phyloP scores from a whole-genome alignment of 768 basidiomycete genomes.

The Psilocybe cyanescens region DNA sequence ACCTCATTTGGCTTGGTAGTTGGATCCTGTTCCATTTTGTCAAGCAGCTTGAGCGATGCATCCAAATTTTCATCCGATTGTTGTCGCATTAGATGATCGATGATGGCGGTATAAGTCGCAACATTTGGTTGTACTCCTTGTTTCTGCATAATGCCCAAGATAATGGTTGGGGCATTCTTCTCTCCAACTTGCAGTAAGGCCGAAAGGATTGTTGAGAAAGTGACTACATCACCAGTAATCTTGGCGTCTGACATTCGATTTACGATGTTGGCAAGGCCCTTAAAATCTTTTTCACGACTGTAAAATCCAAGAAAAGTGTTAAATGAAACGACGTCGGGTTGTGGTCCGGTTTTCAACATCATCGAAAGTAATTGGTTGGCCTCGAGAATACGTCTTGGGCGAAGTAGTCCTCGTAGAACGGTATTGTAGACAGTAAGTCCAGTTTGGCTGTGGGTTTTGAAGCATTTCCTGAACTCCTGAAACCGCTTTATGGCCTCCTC shows the following conservation, averaged over 20 bases:
- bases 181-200: conserved; percentile 73
- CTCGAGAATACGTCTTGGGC: conserved; percentile 38
- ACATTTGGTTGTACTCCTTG: conserved; percentile 76
- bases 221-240: conserved; percentile 78
- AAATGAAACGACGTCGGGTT: conserved; percentile 75
- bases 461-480: conserved; percentile 47
- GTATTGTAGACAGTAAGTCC: conserved; percentile 67
- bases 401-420: conserved; percentile 71
- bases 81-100: conserved; percentile 71
- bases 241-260: conserved; percentile 55
- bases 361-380: conserved; percentile 44
- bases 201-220: conserved; percentile 85
- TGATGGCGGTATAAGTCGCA: conserved; percentile 79
- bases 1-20: conserved; percentile 67
- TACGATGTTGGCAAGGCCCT: conserved; percentile 59
- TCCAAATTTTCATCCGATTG: conserved; percentile 55
- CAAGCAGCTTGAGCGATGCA: conserved; percentile 70
- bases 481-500: conserved; percentile 59
- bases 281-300: conserved; percentile 64
- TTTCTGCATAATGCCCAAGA: conserved; percentile 76
- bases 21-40: conserved; percentile 70
- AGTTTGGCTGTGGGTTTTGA: conserved; percentile 27
- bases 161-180: conserved; percentile 63
- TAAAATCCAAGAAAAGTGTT: conserved; percentile 81
- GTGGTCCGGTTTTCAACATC: conserved; percentile 55